phyloP scores from a whole-genome alignment of 2,329 filamentous ascomycete genomes.

The Alternaria sp. region DNA sequence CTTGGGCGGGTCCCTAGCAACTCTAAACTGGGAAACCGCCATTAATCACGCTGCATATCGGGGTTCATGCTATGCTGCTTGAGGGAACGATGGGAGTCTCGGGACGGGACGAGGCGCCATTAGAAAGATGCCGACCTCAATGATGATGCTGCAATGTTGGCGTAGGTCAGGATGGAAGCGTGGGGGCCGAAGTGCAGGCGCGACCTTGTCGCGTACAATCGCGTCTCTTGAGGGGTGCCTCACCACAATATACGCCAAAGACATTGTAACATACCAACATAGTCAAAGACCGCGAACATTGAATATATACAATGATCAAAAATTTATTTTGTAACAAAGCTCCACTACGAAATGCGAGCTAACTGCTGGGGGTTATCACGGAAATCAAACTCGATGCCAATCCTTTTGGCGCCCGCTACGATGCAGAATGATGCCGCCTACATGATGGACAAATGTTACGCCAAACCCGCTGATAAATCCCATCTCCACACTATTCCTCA shows the following conservation, averaged over 20 bases:
- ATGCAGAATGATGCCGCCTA: constrained; percentile 26
- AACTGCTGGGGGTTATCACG: constrained; percentile 27
- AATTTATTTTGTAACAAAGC: not conserved
- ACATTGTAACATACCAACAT: not conserved
- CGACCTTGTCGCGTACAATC: not conserved
- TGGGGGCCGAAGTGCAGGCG: not conserved
- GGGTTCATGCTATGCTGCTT: not conserved
- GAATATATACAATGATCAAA: not conserved
- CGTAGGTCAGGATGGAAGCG: not conserved
- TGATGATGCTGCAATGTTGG: not conserved
- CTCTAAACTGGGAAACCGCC: constrained; percentile 6
- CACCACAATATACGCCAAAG: not conserved
- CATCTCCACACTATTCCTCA: constrained; percentile 7
- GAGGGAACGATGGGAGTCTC: not conserved
- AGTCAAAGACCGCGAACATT: not conserved
- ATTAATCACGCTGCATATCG: not conserved
- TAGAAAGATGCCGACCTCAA: not conserved
- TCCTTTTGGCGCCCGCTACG: constrained; percentile 25
- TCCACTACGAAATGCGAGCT: constrained; percentile 4
- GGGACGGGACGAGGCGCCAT: not conserved
- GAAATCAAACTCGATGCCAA: constrained; percentile 24
- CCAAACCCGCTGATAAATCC: constrained; percentile 14
- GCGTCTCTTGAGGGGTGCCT: not conserved
- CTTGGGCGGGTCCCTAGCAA: constrained; percentile 15
- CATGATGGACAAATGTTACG: constrained; percentile 14